Conservation (phyloP, 2,329 filamentous ascomycete genomes). For the Cercospora nicotianae region DNA sequence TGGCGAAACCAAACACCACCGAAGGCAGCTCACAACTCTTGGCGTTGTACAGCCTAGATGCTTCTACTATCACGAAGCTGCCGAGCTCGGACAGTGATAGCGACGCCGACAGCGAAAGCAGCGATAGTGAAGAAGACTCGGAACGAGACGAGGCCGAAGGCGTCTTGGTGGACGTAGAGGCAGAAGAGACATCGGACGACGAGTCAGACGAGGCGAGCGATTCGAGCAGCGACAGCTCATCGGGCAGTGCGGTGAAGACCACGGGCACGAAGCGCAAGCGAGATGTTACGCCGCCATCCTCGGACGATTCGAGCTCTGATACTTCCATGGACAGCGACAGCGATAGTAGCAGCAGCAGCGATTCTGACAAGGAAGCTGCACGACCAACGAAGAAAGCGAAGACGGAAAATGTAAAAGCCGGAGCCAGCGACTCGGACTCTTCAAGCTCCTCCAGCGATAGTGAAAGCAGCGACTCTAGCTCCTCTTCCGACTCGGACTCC, state of each 20-base stretch:
- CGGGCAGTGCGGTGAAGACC: constrained; percentile 10
- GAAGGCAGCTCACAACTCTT: constrained; percentile 20
- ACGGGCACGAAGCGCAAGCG: constrained; percentile 28
- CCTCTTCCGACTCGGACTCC: constrained; percentile 31
- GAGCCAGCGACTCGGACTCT: constrained; percentile 30
- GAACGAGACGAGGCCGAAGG: constrained; percentile 23
- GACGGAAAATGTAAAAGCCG: constrained; percentile 23
- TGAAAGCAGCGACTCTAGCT: constrained; percentile 28
- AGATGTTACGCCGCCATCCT: constrained; percentile 23
- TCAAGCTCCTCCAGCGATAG: constrained; percentile 14
- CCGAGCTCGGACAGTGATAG: constrained; percentile 18
- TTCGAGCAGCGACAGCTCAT: constrained; percentile 16
- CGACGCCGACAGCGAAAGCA: constrained; percentile 20
- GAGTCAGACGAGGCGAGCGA: constrained; percentile 28
- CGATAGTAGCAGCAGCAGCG: constrained; percentile 22
- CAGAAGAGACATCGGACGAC: constrained; percentile 30
- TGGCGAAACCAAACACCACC: constrained; percentile 15
- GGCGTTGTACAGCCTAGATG: constrained; percentile 27
- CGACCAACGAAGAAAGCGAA: constrained; percentile 36
- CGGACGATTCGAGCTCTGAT: constrained; percentile 8
- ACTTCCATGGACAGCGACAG: constrained; percentile 19
- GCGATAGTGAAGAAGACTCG: constrained; percentile 23
- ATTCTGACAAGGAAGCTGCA: constrained; percentile 34
- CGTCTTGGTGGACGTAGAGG: constrained; percentile 26
- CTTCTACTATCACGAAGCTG: constrained; percentile 8